These are phyloP conservation scores for Aureobasidium namibiae DNA, from an alignment of 2,329 filamentous ascomycete species.

Conservation along the genomic window DNA sequence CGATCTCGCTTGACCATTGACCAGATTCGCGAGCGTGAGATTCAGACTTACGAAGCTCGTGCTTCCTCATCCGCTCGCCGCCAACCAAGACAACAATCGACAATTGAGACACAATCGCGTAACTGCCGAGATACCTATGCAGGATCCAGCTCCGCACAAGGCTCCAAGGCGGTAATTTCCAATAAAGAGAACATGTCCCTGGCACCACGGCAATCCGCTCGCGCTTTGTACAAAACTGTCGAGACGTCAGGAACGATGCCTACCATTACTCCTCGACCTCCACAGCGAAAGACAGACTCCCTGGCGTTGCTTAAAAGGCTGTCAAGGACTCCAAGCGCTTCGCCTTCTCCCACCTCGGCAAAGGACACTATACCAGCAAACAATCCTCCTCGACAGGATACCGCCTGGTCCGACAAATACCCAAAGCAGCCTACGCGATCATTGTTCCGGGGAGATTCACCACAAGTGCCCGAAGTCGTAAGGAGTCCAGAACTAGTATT, in stretches of 20 bases:
- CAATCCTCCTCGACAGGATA: neutral
- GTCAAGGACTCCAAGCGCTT: constrained; percentile 37
- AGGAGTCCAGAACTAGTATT: neutral
- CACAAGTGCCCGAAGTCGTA: constrained; percentile 5
- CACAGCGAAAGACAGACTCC: constrained; percentile 34
- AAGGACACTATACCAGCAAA: neutral
- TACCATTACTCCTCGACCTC: neutral
- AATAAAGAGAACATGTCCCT: constrained; percentile 24
- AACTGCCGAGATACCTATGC: neutral
- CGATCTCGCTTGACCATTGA: constrained; percentile 31
- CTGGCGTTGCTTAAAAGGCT: constrained; percentile 38
- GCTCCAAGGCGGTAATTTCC: constrained; percentile 20
- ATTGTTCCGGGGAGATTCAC: neutral
- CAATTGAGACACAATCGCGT: constrained; percentile 4
- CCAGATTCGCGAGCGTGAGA: constrained; percentile 35
- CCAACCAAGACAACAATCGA: neutral
- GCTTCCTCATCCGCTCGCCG: neutral
- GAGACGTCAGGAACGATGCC: constrained; percentile 23
- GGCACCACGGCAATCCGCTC: neutral
- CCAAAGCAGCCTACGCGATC: neutral
- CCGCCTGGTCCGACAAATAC: constrained; percentile 1
- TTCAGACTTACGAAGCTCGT: constrained; percentile 30
- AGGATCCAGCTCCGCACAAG: neutral
- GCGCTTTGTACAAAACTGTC: constrained; percentile 24
- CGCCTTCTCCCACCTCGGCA: constrained; percentile 34